Base-by-base conservation (phyloP, 208 protist genomes). In the Acanthamoeba royreba region DNA sequence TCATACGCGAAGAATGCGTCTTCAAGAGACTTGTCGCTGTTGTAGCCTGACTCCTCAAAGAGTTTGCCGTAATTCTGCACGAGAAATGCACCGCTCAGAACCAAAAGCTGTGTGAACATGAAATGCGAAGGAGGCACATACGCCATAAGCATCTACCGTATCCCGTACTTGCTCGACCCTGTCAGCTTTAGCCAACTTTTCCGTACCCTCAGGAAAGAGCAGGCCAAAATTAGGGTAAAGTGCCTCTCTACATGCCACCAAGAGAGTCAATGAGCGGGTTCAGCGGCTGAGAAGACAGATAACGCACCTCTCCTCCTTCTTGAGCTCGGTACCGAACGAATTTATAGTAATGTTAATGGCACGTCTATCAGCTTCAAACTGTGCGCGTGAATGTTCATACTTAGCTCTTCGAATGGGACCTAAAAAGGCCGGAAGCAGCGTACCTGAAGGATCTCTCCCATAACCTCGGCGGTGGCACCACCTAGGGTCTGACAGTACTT, bases 331-430 rank as follows among this genome's bases (percentile, higher is more conserved):
- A 55, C 98, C 98, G 92, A 99, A 98, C 53, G 98, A 99, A 97
- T 99, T 99, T 72, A 98, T 96, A 9, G 99, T 99, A 95, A 99
- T 99, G 83, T 98, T 99, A 92, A 99, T 98, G 52, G 99, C 97
- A 89, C 98, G 96, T 61, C 99, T 98, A 96, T 99, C 99, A 17
- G 99, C 99, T 97, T 99, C 99, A 92, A 99, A 99, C 89, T 98
- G 95, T 28, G 98, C 95, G 49, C 1, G n/a, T 49, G 9, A 40
- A 92, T n/a, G 8, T 5, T 94, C 15, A 38, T 86, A 92, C 77
- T 9, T 17, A 40, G 40, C 1, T 61, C 13, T 46, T 55, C 43
- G 8, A 58, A 22, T 33, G 11, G 47, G 25, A 43, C 19, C 42
- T 91, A 45, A 38, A 25, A 93, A 38, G 53, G 77, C 4, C 8